Conservation (phyloP, 2,329 filamentous ascomycete species). For the Zelopaecilomyces penicillatus region DNA sequence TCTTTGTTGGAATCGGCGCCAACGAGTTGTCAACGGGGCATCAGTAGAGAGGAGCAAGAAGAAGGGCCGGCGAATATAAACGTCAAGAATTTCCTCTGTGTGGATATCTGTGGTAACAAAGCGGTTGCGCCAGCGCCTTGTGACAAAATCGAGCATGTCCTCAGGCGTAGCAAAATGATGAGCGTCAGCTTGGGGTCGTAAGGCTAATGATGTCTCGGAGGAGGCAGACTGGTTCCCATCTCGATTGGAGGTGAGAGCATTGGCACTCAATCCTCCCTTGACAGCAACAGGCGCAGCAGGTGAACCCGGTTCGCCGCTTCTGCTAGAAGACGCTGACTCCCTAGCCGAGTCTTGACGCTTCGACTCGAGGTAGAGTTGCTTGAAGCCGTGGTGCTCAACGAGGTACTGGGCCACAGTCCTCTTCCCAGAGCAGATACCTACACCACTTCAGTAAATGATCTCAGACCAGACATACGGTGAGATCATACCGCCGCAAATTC, state of each 20-base stretch:
- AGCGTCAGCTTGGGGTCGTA: conserved; percentile 12
- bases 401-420: conserved; percentile 83
- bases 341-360: not conserved
- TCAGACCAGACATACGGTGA: not conserved
- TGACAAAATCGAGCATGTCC: conserved; percentile 75
- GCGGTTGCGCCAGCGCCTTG: conserved; percentile 68
- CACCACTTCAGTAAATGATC: conserved; percentile 8
- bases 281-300: conserved; percentile 12
- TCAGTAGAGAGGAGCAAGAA: conserved; percentile 90
- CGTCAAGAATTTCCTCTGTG: conserved; percentile 63
- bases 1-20: conserved; percentile 59
- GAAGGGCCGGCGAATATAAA: conserved; percentile 72
- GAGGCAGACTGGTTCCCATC: conserved; percentile 16
- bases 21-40: conserved; percentile 76
- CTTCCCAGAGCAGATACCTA: conserved; percentile 91
- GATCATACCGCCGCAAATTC: conserved; percentile 60
- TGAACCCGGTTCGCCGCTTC: conserved; percentile 7
- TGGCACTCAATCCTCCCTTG: conserved; percentile 16
- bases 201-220: conserved; percentile 18
- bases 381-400: conserved; percentile 75
- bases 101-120: conserved; percentile 84
- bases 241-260: conserved; percentile 17
- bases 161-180: conserved; percentile 53
- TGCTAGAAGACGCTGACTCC: conserved; percentile 1
- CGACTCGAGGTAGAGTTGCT: conserved; percentile 52